Base-by-base conservation (phyloP, 805 yeast species). In the Sugiyamaella boreocaroliniensis region DNA sequence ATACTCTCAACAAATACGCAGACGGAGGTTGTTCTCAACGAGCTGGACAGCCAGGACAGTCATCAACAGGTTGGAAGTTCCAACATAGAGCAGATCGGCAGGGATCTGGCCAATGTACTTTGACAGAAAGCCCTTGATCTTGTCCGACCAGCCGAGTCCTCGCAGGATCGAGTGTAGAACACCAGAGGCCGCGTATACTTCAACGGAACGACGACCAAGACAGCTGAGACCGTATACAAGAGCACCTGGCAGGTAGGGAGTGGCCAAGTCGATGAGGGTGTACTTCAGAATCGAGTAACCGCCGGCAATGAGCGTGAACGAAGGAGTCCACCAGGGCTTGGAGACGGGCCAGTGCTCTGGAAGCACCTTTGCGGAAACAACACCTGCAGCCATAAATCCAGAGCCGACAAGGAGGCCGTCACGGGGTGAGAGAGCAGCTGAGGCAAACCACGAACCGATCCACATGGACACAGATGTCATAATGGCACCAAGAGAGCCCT, bases 291-390 rank as follows among this genome's bases (percentile, higher is more conserved):
- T 58, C 9, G 66, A 56, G 52, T 59, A 58, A 3, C 74, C 74
- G 19, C 62, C 59, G 5, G 71, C 56, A 16, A 62, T 51, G 22
- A 69, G 57, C 6, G 66, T 62, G 53, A 63, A 70, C 32, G 68
- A 55, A 5, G 71, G 70, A 2, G 71, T 65, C 73, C 73, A 71
- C 54, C 62, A 62, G 4, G 71, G 70, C 51, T 70, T 69, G 16
- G 69, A 63, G n/a, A 69, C 48, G 0, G 73, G 73, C 44, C 61
- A 55, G 44, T 58, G 50, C 16, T 60, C 57, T 0, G 73, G 72
- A 14, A 60, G 56, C 11, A 68, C 55, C 16, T 59, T 60, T 16
- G 66, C 52, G 32, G 64, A 48, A 49, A 60, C 49, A 29, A 58
- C 49, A 4, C 71, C 72, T 8, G 58, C 49, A 1, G 64, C 61